Conservation (phyloP, 2,329 filamentous ascomycete genomes). For the Chrysoporthe puriensis region DNA sequence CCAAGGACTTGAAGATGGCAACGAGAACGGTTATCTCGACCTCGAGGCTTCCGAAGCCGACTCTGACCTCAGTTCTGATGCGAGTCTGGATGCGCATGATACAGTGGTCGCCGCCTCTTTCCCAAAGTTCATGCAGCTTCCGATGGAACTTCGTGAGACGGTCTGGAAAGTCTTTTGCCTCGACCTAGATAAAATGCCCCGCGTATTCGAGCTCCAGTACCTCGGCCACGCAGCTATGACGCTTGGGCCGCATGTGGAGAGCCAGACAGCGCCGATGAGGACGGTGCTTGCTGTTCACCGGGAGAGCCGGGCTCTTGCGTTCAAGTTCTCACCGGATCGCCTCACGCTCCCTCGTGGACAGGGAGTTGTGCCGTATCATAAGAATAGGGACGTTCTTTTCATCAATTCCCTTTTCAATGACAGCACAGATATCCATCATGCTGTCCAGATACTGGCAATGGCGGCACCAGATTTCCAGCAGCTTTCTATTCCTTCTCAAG, state of each 20-base stretch:
- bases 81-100: background rate
- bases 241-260: conserved; percentile 29
- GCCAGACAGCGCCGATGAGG: conserved; percentile 38
- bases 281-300: conserved; percentile 40
- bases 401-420: conserved; percentile 29
- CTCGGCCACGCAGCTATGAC: background rate
- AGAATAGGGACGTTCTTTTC: conserved; percentile 38
- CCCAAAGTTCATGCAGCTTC: conserved; percentile 37
- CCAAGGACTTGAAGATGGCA: background rate
- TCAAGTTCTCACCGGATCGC: conserved; percentile 39
- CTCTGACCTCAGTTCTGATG: background rate
- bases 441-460: background rate
- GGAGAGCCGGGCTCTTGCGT: conserved; percentile 42
- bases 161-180: conserved; percentile 42
- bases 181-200: conserved; percentile 34
- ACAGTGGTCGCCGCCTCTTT: conserved; percentile 25
- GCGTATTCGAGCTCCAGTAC: conserved; percentile 36
- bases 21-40: conserved; percentile 15
- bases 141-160: conserved; percentile 39
- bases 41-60: conserved; percentile 26
- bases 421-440: background rate
- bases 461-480: conserved; percentile 7
- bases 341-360: conserved; percentile 37
- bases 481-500: background rate
- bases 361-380: conserved; percentile 37